phyloP scores from a whole-genome alignment of 768 basidiomycete genomes.

The Pulveroboletus ravenelii region DNA sequence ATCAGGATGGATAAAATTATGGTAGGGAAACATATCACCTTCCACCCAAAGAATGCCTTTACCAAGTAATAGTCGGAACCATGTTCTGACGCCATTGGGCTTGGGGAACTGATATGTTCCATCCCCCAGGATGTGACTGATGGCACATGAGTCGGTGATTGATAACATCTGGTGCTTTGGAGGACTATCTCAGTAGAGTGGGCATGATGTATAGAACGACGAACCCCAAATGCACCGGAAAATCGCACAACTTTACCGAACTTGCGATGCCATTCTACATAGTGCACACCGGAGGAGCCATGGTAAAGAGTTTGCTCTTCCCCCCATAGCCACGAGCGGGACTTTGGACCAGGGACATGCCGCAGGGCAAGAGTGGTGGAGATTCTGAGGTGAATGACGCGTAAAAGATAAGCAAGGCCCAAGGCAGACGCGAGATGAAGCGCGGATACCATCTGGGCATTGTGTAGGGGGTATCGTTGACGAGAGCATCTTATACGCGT shows the following conservation, averaged over 20 bases:
- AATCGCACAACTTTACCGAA: slow-evolving; percentile 56
- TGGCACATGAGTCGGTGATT: slow-evolving; percentile 50
- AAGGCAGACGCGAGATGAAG: slow-evolving; percentile 13
- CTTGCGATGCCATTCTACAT: slow-evolving; percentile 47
- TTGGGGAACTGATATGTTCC: slow-evolving; percentile 58
- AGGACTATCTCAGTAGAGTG: slow-evolving; percentile 8
- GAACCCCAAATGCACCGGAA: slow-evolving; percentile 53
- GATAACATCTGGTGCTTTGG: slow-evolving; percentile 53
- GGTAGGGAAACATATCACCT: slow-evolving; percentile 34
- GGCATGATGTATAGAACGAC: slow-evolving; percentile 1
- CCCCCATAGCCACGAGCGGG: slow-evolving; percentile 54
- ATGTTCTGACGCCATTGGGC: slow-evolving; percentile 55
- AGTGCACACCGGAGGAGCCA: slow-evolving; percentile 45
- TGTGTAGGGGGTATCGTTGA: neutral
- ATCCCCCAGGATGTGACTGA: slow-evolving; percentile 51
- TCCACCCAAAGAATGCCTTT: slow-evolving; percentile 65
- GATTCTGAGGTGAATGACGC: slow-evolving; percentile 33
- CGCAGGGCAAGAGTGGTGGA: slow-evolving; percentile 32
- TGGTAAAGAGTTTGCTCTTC: slow-evolving; percentile 56
- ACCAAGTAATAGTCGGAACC: slow-evolving; percentile 58
- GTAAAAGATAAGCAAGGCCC: slow-evolving; percentile 29
- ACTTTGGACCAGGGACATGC: slow-evolving; percentile 48
- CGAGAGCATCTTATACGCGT: slow-evolving; percentile 2
- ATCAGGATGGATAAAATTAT: slow-evolving; percentile 1
- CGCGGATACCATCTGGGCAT: slow-evolving; percentile 6